phyloP scores from a whole-genome alignment of 768 basidiomycete species.

The Gymnopilus dilepis region DNA sequence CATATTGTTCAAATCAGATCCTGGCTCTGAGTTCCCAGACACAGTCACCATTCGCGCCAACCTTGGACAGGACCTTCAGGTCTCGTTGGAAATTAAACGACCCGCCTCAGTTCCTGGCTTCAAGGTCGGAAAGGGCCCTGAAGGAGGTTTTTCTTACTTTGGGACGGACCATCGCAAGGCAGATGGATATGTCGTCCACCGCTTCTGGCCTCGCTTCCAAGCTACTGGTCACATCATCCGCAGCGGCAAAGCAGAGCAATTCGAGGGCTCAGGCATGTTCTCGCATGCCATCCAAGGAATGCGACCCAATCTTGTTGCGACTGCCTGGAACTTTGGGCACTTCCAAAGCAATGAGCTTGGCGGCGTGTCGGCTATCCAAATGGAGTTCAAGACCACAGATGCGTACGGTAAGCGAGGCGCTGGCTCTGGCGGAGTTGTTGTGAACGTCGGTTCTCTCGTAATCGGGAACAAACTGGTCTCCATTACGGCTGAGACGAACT shows the following conservation, averaged over 20 bases:
- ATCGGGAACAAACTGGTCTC: constrained; percentile 76
- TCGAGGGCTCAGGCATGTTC: constrained; percentile 81
- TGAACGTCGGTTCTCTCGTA: constrained; percentile 87
- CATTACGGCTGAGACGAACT: constrained; percentile 82
- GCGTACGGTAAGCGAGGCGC: constrained; percentile 78
- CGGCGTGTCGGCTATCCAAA: constrained; percentile 86
- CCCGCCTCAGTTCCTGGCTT: constrained; percentile 80
- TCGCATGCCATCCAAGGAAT: constrained; percentile 98
- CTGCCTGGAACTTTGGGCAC: constrained; percentile 93
- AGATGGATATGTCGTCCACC: constrained; percentile 88
- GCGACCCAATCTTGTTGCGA: constrained; percentile 92
- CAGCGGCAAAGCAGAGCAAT: constrained; percentile 61
- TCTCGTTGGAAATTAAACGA: constrained; percentile 76
- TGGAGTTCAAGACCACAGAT: constrained; percentile 92
- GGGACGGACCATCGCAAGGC: constrained; percentile 70
- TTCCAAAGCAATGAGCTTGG: constrained; percentile 81
- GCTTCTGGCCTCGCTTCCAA: constrained; percentile 82
- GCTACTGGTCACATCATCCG: constrained; percentile 71
- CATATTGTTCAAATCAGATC: constrained; percentile 64
- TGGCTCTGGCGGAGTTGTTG: constrained; percentile 82
- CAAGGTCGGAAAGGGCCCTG: constrained; percentile 88
- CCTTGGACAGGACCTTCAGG: constrained; percentile 77
- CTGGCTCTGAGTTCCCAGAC: constrained; percentile 69
- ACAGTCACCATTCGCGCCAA: constrained; percentile 81
- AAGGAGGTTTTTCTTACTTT: constrained; percentile 91